Evolutionary conservation across 805 yeast genomes (phyloP).

Genomic region (Grigorovia jiainica): DNA sequence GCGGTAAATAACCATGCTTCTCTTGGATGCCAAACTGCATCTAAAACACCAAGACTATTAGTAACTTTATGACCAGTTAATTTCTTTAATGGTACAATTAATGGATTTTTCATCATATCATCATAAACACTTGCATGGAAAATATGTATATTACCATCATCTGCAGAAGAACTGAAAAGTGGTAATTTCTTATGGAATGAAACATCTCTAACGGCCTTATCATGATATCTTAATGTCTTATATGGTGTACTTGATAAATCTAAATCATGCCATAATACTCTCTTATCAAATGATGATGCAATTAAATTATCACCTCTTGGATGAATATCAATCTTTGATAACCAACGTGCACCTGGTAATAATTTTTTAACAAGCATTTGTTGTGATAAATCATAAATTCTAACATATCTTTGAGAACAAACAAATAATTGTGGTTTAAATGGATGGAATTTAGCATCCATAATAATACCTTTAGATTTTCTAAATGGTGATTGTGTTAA

Average conservation of each 20-base stretch:
- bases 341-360: constrained; percentile 93
- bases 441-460: constrained; percentile 97
- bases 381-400: constrained; percentile 82
- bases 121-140: constrained; percentile 97
- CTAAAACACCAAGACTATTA: constrained; percentile 77
- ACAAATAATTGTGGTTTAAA: constrained; percentile 89
- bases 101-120: constrained; percentile 79
- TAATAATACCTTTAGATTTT: constrained; percentile 84
- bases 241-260: constrained; percentile 85
- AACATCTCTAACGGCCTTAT: constrained; percentile 84
- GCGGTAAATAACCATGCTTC: constrained; percentile 98
- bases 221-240: constrained; percentile 91
- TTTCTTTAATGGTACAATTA: constrained; percentile 91
- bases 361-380: constrained; percentile 78
- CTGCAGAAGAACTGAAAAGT: constrained; percentile 87
- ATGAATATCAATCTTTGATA: constrained; percentile 83
- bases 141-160: constrained; percentile 86
- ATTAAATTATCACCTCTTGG: constrained; percentile 93
- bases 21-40: constrained; percentile 89
- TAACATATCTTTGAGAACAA: constrained; percentile 84
- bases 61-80: constrained; percentile 80
- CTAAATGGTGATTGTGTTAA: constrained; percentile 92
- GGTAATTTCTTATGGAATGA: constrained; percentile 84
- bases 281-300: constrained; percentile 88
- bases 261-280: constrained; percentile 95